Conservation (phyloP, 1,139 yeast genomes). For the Entelexis paramagnoliae region DNA sequence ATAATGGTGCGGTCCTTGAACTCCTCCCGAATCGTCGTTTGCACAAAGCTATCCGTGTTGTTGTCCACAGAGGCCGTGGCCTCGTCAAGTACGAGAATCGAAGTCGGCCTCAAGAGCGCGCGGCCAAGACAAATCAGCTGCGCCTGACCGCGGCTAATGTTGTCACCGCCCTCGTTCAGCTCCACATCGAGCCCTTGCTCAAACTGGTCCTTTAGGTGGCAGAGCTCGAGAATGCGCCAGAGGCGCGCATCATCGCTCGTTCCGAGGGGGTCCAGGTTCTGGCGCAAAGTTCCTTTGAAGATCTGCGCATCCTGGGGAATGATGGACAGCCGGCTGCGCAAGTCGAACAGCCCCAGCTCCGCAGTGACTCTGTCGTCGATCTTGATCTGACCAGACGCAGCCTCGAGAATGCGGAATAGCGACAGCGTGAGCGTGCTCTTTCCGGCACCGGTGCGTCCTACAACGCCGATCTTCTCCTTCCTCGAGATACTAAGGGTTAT, state of each 20-base stretch:
- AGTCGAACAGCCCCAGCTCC: constrained; percentile 44
- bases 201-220: constrained; percentile 73
- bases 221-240: constrained; percentile 63
- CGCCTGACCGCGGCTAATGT: constrained; percentile 67
- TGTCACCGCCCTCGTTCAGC: constrained; percentile 59
- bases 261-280: constrained; percentile 55
- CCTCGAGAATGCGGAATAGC: constrained; percentile 58
- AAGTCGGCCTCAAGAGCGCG: constrained; percentile 53
- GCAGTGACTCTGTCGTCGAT: constrained; percentile 52
- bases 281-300: constrained; percentile 53
- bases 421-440: constrained; percentile 63
- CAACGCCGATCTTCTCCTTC: constrained; percentile 64
- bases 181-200: constrained; percentile 34
- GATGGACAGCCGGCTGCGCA: constrained; percentile 50
- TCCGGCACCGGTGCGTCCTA: constrained; percentile 82
- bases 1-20: constrained; percentile 59
- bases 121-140: constrained; percentile 69
- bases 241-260: constrained; percentile 43
- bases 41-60: constrained; percentile 65
- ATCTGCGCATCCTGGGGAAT: constrained; percentile 71
- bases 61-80: constrained; percentile 82
- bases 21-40: constrained; percentile 57
- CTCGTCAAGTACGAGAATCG: constrained; percentile 61
- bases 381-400: constrained; percentile 42
- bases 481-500: constrained; percentile 44